Base-by-base conservation (phyloP, 2,329 filamentous ascomycete species). In the Diaporthe amygdali region DNA sequence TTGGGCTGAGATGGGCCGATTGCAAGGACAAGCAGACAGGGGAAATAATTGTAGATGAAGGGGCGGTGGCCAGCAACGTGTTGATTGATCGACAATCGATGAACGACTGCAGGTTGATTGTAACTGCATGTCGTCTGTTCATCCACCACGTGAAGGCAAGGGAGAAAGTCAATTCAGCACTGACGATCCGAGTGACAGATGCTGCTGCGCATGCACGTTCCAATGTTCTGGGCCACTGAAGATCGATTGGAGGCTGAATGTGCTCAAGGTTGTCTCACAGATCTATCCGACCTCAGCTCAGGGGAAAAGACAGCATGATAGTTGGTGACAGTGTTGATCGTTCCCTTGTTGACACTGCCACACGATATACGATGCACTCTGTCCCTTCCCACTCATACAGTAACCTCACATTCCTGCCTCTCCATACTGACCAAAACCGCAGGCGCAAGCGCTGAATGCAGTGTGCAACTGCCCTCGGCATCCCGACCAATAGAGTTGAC, bases 181-280 rank as follows among this genome's bases (percentile, higher is more conserved):
- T 46, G 59, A 63, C 59, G 59, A 63, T 63, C 41, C 59, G 37
- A 47, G 3, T 47, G 59, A 63, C 41, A 63, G 59, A 63, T 47
- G 47, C 1, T 27, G 3, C 10, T 63, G 27, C 22, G 20, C 46
- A 20, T 47, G 20, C 27, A n/a, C 32, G 41, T 17, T 34, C 2
- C 22, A 20, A 47, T 17, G 59, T 64, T 49, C 59, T 64, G 30
- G 59, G n/a, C 59, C 27, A 32, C 14, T 6, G 1, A 6, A 22
- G 59, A 64, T 64, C 44, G 10, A n/a, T 8, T 49, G 41, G 59
- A 64, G 59, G 44, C 41, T 49, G 44, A 64, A 37, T 49, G 30
- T n/a, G 14, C 10, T 12, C 56, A 30, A 46, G 27, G 20, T 32
- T 46, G 9, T 14, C 17, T 12, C 5, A 39, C 32, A 22, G n/a